Evolutionary conservation across 176 grass and related monocot species (phyloP).

Genomic region (Raddia guianensis): DNA sequence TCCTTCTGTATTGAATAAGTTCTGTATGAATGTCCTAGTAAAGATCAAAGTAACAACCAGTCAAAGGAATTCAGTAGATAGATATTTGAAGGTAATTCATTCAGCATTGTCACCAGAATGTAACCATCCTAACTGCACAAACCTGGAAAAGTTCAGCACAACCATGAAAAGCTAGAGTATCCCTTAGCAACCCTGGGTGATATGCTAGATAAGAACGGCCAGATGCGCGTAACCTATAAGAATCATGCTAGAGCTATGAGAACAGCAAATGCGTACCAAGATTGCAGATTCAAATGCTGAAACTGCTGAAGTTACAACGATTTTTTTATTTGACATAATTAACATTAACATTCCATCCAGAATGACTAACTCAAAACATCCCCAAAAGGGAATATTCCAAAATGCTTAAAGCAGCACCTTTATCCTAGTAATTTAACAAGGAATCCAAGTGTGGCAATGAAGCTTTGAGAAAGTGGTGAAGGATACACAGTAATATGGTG

Average conservation of each 20-base stretch:
- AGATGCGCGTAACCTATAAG: slow-evolving; percentile 74
- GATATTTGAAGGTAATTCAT: not conserved
- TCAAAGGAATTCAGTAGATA: slow-evolving; percentile 34
- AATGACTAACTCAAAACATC: slow-evolving; percentile 7
- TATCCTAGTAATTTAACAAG: slow-evolving; percentile 27
- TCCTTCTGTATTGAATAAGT: slow-evolving; percentile 92
- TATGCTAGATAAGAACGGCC: slow-evolving; percentile 82
- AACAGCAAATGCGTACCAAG: slow-evolving; percentile 25
- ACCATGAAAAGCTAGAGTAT: slow-evolving; percentile 97
- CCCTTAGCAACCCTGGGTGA: slow-evolving; percentile 84
- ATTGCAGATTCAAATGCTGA: slow-evolving; percentile 22
- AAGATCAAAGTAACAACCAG: slow-evolving; percentile 42
- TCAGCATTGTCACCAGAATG: slow-evolving; percentile 6
- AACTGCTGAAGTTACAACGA: not conserved
- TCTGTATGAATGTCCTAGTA: slow-evolving; percentile 94
- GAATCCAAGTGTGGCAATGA: slow-evolving; percentile 25
- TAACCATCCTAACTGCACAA: slow-evolving; percentile 36
- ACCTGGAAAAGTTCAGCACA: slow-evolving; percentile 99
- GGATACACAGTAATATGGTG: not conserved
- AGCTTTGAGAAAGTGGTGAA: slow-evolving; percentile 5
- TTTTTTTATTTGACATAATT: slow-evolving; percentile 22
- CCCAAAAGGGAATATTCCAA: slow-evolving; percentile 11
- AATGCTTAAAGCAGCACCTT: slow-evolving; percentile 20
- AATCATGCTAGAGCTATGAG: slow-evolving; percentile 15
- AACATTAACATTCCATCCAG: not conserved